Conservation (phyloP, 176 grass and related monocot species). For the Zea luxurians region DNA sequence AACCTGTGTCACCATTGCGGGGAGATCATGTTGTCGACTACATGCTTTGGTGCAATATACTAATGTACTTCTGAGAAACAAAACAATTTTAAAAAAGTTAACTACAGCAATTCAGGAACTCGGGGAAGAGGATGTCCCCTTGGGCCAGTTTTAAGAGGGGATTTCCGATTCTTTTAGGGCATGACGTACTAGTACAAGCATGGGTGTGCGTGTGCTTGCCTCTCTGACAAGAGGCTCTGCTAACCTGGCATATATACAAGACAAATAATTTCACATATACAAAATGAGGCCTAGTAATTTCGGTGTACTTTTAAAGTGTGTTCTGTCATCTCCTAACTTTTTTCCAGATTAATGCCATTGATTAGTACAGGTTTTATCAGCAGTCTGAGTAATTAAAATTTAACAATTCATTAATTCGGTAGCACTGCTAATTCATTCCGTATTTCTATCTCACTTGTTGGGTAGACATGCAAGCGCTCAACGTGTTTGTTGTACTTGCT, state of each 20-base stretch:
- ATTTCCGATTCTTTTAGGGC: neutral
- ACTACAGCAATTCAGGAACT: neutral
- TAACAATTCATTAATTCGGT: neutral
- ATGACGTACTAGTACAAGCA: neutral
- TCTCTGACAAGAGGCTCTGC: neutral
- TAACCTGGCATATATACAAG: neutral
- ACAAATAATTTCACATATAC: constrained; percentile 9
- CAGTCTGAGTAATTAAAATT: neutral
- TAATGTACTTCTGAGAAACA: constrained; percentile 11
- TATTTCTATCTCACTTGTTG: neutral
- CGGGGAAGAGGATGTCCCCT: neutral
- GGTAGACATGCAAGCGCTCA: neutral
- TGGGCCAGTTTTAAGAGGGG: neutral
- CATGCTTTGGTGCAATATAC: neutral
- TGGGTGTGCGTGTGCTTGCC: neutral
- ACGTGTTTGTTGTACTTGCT: neutral
- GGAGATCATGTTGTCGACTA: neutral
- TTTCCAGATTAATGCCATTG: neutral
- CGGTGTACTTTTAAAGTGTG: neutral
- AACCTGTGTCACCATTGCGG: neutral
- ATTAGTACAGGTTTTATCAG: neutral
- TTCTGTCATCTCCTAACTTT: neutral
- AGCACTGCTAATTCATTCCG: neutral
- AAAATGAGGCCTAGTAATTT: neutral
- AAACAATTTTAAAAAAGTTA: neutral